Conservation (phyloP, 1,284 basidiomycete genomes). For the Heterobasidion occidentale region DNA sequence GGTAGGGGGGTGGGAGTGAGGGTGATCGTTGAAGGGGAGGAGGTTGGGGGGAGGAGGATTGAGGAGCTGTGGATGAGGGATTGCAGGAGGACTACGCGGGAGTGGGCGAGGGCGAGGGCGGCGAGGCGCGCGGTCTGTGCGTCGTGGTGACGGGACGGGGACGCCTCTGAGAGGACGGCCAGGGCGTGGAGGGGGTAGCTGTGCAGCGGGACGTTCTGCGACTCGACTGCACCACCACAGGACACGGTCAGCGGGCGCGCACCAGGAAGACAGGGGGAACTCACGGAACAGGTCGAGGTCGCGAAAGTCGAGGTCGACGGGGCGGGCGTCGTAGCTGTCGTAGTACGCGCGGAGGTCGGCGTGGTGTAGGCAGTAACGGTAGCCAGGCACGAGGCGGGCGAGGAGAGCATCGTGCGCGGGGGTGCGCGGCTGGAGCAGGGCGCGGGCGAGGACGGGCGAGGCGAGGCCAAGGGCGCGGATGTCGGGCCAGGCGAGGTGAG, state of each 20-base stretch:
- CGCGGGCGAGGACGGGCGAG: too few relatives aligned
- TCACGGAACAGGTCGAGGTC: constrained; percentile 57
- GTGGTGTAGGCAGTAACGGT: constrained; percentile 31
- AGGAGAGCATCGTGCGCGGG: constrained; percentile 38
- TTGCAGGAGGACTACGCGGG: constrained; percentile 65
- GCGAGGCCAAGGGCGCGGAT: too few relatives aligned
- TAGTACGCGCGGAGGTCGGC: constrained; percentile 30
- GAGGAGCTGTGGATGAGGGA: constrained; percentile 54
- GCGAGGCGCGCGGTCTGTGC: constrained; percentile 32
- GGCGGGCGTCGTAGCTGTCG: constrained; percentile 15
- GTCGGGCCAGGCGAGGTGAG: too few relatives aligned
- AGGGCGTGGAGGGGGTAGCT: constrained; percentile 52
- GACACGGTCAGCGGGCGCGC: constrained; percentile 6
- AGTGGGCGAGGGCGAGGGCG: constrained; percentile 50
- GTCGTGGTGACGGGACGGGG: constrained; percentile 27
- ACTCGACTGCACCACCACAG: constrained; percentile 58
- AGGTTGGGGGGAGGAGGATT: constrained; percentile 31
- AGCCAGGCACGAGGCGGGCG: constrained; percentile 51
- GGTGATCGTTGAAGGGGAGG: too few relatives aligned
- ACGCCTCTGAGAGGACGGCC: constrained; percentile 32
- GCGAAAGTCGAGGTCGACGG: constrained; percentile 43
- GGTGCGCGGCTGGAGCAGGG: too few relatives aligned
- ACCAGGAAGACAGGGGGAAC: constrained; percentile 19
- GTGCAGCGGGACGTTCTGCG: constrained; percentile 53
- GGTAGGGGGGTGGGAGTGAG: constrained; percentile 5